Evolutionary conservation across 208 protist genomes (phyloP).

Genomic region (Trypanosomatidae sp.): DNA sequence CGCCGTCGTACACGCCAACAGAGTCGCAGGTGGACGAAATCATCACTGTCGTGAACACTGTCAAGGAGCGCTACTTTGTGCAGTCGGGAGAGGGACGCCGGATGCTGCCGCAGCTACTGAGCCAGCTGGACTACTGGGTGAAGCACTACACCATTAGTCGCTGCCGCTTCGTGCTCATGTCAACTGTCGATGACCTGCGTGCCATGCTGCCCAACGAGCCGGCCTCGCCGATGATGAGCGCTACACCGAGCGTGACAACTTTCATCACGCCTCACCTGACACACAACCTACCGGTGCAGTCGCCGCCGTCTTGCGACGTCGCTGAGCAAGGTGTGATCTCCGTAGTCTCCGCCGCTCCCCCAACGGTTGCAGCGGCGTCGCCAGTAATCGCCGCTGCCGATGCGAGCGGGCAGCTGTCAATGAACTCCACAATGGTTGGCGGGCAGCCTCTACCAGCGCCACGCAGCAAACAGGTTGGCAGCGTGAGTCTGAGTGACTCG

Average conservation of each 20-base stretch:
- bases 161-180: slow-evolving; percentile 71
- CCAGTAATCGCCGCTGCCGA: neutral
- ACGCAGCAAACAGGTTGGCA: slow-evolving; percentile 34
- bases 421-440: slow-evolving; percentile 32
- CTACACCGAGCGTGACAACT: neutral
- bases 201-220: slow-evolving; percentile 17
- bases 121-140: slow-evolving; percentile 62
- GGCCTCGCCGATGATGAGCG: slow-evolving; percentile 9
- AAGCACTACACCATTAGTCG: slow-evolving; percentile 59
- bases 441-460: slow-evolving; percentile 48
- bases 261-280: slow-evolving; percentile 3
- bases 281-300: neutral
- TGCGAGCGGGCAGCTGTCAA: slow-evolving; percentile 7
- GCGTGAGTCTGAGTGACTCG: slow-evolving; percentile 19
- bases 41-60: slow-evolving; percentile 50
- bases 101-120: slow-evolving; percentile 44
- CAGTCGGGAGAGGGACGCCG: slow-evolving; percentile 32
- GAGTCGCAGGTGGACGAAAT: slow-evolving; percentile 73
- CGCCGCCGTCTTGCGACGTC: neutral
- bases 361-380: neutral
- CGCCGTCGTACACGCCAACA: slow-evolving; percentile 63
- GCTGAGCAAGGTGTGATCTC: neutral
- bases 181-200: slow-evolving; percentile 42
- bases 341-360: neutral
- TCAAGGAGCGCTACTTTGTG: slow-evolving; percentile 52